A percentile compares a stretch with the other conserved stretches of the same genome.
Conservation (phyloP, 2,329 filamentous ascomycete genomes). For the Daldinia sp. region DNA sequence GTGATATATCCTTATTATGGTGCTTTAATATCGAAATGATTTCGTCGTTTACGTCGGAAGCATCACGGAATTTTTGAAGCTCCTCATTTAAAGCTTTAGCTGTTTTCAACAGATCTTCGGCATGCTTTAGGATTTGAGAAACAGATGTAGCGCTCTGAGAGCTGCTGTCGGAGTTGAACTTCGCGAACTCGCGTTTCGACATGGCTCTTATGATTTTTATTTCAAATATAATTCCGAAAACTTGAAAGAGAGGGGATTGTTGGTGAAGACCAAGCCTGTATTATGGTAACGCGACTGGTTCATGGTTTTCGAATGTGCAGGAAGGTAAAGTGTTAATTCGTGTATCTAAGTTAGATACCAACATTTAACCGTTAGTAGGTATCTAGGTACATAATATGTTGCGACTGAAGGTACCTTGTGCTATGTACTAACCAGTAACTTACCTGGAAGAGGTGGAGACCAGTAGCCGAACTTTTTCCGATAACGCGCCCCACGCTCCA, state of each 20-base stretch:
- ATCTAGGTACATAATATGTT: background rate
- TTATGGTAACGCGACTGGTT: background rate
- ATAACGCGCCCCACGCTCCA: background rate
- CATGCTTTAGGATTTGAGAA: slow-evolving; percentile 46
- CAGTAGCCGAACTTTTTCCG: slow-evolving; percentile 11
- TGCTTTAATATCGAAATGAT: slow-evolving; percentile 33
- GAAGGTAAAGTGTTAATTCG: background rate
- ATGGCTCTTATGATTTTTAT: slow-evolving; percentile 39
- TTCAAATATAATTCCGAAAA: background rate
- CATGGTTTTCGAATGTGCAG: background rate
- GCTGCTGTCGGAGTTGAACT: slow-evolving; percentile 40
- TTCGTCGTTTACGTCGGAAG: slow-evolving; percentile 21
- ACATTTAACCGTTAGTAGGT: too few species aligned
- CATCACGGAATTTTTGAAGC: slow-evolving; percentile 38
- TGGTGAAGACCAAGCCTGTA: too few species aligned
- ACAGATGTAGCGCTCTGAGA: slow-evolving; percentile 43
- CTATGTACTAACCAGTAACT: too few species aligned
- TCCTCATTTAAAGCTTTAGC: slow-evolving; percentile 49
- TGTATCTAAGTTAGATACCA: background rate
- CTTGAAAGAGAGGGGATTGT: too few species aligned
- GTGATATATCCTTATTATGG: slow-evolving; percentile 40
- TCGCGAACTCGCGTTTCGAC: slow-evolving; percentile 50
- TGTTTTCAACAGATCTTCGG: slow-evolving; percentile 51
- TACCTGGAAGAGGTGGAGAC: background rate
- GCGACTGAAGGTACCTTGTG: background rate